Percentiles rank a stretch among this genome's conserved stretches.
Evolutionary conservation across 2,329 filamentous ascomycete species (phyloP).

Genomic region (Botryotinia convoluta): DNA sequence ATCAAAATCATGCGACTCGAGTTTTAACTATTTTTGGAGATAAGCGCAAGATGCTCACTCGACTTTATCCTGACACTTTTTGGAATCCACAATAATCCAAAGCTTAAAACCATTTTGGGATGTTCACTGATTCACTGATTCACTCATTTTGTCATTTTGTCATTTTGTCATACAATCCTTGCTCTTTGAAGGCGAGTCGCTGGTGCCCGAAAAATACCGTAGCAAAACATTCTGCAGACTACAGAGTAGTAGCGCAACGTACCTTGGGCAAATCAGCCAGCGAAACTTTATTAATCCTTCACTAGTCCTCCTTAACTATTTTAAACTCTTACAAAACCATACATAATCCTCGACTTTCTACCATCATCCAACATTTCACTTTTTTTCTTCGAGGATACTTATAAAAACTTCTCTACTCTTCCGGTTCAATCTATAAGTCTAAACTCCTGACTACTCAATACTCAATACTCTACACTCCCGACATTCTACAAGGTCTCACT

Average conservation of each 20-base stretch:
- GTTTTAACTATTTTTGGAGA: conserved; percentile 1
- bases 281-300: not conserved
- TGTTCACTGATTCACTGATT: not conserved
- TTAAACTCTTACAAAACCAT: not conserved
- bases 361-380: not conserved
- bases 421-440: not conserved
- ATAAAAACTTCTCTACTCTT: not conserved
- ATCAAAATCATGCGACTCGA: not conserved
- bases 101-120: not conserved
- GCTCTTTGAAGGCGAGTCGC: not conserved
- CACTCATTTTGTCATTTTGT: not conserved
- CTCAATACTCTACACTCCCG: not conserved
- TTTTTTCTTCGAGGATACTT: not conserved
- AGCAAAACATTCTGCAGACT: not conserved
- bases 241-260: not conserved
- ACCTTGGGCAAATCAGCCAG: conserved; percentile 2
- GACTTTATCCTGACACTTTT: not conserved
- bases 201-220: conserved; percentile 8
- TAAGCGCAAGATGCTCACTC: not conserved
- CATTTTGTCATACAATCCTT: not conserved
- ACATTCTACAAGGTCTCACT: not conserved
- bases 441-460: not conserved
- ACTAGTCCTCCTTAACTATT: not conserved
- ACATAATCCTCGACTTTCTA: not conserved
- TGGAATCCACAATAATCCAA: not conserved